Conservation (phyloP, 2,329 filamentous ascomycete genomes). For the Sodiomyces alkalinus region DNA sequence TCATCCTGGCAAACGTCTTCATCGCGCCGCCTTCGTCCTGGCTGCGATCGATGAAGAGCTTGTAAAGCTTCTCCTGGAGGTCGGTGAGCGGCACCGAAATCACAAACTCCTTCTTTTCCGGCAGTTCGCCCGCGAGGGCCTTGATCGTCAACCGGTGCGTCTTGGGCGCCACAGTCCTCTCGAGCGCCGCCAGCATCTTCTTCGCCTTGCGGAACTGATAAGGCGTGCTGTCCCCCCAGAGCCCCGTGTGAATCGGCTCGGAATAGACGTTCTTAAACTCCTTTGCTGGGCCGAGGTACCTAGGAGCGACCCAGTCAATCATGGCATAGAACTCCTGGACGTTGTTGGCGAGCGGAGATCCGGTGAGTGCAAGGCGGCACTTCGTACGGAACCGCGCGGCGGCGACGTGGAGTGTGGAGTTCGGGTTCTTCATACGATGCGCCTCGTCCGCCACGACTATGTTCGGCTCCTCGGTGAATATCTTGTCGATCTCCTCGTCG, state of each 20-base stretch:
- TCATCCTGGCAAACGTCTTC: slow-evolving; percentile 19
- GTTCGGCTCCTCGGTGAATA: slow-evolving; percentile 46
- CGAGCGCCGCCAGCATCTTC: slow-evolving; percentile 55
- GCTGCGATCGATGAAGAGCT: slow-evolving; percentile 20
- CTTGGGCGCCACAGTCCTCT: slow-evolving; percentile 59
- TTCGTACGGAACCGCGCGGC: slow-evolving; percentile 47
- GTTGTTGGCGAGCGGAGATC: slow-evolving; percentile 74
- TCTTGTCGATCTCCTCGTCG: slow-evolving; percentile 19
- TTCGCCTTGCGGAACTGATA: slow-evolving; percentile 42
- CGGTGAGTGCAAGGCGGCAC: slow-evolving; percentile 69
- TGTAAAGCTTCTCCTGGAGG: slow-evolving; percentile 50
- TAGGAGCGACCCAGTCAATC: slow-evolving; percentile 74
- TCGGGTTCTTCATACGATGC: slow-evolving; percentile 58
- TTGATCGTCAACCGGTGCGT: slow-evolving; percentile 58
- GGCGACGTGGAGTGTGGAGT: slow-evolving; percentile 33
- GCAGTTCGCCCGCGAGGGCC: slow-evolving; percentile 49
- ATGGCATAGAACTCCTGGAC: slow-evolving; percentile 75
- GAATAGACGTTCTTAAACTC: slow-evolving; percentile 62
- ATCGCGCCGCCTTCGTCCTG: neutral
- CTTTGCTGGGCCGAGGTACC: slow-evolving; percentile 51
- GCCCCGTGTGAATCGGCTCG: slow-evolving; percentile 56
- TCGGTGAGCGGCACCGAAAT: slow-evolving; percentile 56
- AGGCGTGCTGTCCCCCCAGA: slow-evolving; percentile 46
- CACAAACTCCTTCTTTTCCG: slow-evolving; percentile 68
- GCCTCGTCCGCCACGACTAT: slow-evolving; percentile 79